Base-by-base conservation (phyloP, 2,329 filamentous ascomycete genomes). In the Aspergillus spinulosporus region DNA sequence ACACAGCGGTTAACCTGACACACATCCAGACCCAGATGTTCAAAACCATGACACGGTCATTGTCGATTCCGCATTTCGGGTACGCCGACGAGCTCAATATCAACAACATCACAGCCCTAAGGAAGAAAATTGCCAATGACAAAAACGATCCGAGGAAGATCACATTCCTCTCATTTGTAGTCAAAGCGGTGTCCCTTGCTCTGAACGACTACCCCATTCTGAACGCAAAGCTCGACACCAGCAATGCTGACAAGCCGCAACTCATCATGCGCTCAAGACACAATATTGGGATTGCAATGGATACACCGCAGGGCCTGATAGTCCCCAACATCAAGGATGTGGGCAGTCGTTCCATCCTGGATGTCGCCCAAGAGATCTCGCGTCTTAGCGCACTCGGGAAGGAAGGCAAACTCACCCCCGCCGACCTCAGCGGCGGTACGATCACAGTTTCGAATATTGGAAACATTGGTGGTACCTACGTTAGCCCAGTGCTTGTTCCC, bases 391-490 rank as follows among this genome's bases (percentile, higher is more conserved):
- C 76, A 2, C 84, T 91, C 7, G 93, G 91, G 1, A 78, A 82
- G 11, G 80, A 82, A n/a, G 90, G 91, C 32, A 90, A 88, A 72
- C 82, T 99, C 3, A 80, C 84, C 1, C 82, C 86, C 2, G 80
- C 82, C 14, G 92, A 99, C 73, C 81, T 99, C 61, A 83, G 81
- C 36, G 92, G 92, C 51, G 92, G 92, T 12, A 97, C 94, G 1
- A 93, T 99, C 67, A 97, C 94, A 0, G 86, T 99, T 48, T 96
- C 92, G 66, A 99, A 99, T 72, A 96, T 99, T 65, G 94, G 94
- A 45, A 96, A 87, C 65, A 91, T 99, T 45, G 94, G 94, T 52
- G 94, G 94, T 28, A 94, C 90, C 1, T 96, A 96, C 66, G 86
- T 97, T 46, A 87, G 88, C 31, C 94, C 94, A 1, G 89, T 99